A percentile compares a stretch with the other conserved stretches of the same genome.
These are phyloP conservation scores for Diplodia corticola DNA, from an alignment of 2,329 filamentous ascomycete genomes.

Conservation along the genomic window DNA sequence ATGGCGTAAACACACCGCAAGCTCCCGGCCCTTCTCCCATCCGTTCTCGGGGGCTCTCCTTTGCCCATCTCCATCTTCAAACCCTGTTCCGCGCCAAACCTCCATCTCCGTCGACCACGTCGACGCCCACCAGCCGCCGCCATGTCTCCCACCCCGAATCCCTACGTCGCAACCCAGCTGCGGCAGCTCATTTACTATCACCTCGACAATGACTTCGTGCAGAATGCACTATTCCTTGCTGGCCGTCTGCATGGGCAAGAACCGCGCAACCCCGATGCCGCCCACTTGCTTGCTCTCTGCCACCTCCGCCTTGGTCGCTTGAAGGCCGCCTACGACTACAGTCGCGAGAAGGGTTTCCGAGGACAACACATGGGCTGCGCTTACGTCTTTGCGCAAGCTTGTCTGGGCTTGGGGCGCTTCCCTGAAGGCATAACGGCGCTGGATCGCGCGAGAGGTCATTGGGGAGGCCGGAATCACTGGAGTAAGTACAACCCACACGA, in stretches of 20 bases:
- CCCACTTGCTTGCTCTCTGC: constrained; percentile 81
- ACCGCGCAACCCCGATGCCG: constrained; percentile 73
- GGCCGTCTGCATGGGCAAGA: constrained; percentile 85
- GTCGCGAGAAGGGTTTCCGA: constrained; percentile 68
- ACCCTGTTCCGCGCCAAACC: not conserved
- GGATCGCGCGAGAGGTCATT: constrained; percentile 76
- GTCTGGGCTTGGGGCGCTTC: constrained; percentile 73
- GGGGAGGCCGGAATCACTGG: constrained; percentile 73
- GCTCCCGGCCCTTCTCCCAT: constrained; percentile 5
- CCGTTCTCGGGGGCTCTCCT: not conserved
- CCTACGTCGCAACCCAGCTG: constrained; percentile 60
- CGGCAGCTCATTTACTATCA: constrained; percentile 68
- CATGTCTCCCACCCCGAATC: constrained; percentile 56
- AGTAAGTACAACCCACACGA: constrained; percentile 57
- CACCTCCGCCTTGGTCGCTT: constrained; percentile 80
- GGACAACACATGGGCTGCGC: constrained; percentile 81
- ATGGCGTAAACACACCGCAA: constrained; percentile 14
- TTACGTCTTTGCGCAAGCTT: constrained; percentile 89
- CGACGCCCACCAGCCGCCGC: constrained; percentile 5
- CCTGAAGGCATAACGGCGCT: constrained; percentile 80
- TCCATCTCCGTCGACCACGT: not conserved
- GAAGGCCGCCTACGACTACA: constrained; percentile 82
- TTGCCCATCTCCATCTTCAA: not conserved
- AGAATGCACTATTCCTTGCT: constrained; percentile 92
- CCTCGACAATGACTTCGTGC: constrained; percentile 84